phyloP scores from a whole-genome alignment of 768 basidiomycete species.

The Suillus brevipes region DNA sequence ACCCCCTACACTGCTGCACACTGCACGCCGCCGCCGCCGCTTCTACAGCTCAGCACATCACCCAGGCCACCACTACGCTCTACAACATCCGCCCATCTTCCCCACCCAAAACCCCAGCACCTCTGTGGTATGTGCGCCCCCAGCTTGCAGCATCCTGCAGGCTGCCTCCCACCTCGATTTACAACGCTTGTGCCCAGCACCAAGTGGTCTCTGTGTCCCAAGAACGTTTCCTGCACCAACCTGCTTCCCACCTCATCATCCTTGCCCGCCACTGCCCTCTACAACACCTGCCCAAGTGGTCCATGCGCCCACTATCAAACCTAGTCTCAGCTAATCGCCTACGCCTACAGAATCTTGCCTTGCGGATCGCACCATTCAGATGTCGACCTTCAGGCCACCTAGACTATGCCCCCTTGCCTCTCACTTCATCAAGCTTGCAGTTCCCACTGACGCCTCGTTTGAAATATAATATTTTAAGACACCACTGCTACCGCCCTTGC shows the following conservation, averaged over 20 bases:
- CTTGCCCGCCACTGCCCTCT: neutral
- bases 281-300: neutral
- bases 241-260: neutral
- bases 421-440: neutral
- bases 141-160: neutral
- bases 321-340: conserved; percentile 59
- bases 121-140: neutral
- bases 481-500: neutral
- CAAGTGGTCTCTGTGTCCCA: neutral
- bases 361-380: conserved; percentile 45
- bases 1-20: neutral
- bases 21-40: neutral
- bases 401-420: conserved; percentile 33
- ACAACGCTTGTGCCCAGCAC: neutral
- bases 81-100: neutral
- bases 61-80: neutral
- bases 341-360: conserved; percentile 57
- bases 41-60: neutral
- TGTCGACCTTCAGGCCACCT: conserved; percentile 12
- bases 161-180: neutral
- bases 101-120: neutral
- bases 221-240: neutral
- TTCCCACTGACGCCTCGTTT: neutral
- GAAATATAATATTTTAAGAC: neutral
- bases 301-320: conserved; percentile 18